Base-by-base conservation (phyloP, 306 rosid species). In the Lathyrus sativus region DNA sequence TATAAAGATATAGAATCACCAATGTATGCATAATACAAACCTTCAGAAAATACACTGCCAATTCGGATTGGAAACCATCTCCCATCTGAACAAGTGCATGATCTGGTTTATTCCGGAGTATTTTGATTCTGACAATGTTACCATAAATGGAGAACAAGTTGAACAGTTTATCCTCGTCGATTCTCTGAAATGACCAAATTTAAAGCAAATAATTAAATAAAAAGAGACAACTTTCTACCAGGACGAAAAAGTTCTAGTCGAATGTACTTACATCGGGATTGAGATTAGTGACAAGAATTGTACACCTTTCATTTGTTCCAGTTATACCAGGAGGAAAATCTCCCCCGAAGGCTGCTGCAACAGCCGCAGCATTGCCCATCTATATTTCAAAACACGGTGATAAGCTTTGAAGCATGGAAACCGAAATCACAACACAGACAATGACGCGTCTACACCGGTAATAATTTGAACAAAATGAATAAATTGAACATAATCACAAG, bases 1-100 rank as follows among this genome's bases (percentile, higher is more conserved):
- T 49, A 17, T 38, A 48, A 65, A 55, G 29, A 68, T 59, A 75
- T 38, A 62, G 9, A 41, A 39, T 28, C 45, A 14, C 33, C 69
- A 11, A 67, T 35, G 49, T 65, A 65, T 37, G 38, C 26, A 56
- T 6, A 73, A 71, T 73, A 70, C 87, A 56, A 63, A 95, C 99
- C 99, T 95, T 95, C 78, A 95, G 74, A 74, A 90, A 95, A 79
- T 95, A 91, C 3, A 95, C 99, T 11, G 99, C 99, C 76, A 95
- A 68, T 83, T 95, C 99, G 55, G 97, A 92, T 75, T 95, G 99
- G 70, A 95, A 95, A 68, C 99, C 99, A 80, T 95, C 99, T 19
- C 97, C 97, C 99, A 95, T 95, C 81, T 95, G 96, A 51, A 95
- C 79, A 42, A 95, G 99, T 39, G 97, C 99, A 69, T 95, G 97